These are phyloP conservation scores for Penicillium fuscoglaucum DNA, from an alignment of 2,329 filamentous ascomycete genomes.

Conservation along the genomic window DNA sequence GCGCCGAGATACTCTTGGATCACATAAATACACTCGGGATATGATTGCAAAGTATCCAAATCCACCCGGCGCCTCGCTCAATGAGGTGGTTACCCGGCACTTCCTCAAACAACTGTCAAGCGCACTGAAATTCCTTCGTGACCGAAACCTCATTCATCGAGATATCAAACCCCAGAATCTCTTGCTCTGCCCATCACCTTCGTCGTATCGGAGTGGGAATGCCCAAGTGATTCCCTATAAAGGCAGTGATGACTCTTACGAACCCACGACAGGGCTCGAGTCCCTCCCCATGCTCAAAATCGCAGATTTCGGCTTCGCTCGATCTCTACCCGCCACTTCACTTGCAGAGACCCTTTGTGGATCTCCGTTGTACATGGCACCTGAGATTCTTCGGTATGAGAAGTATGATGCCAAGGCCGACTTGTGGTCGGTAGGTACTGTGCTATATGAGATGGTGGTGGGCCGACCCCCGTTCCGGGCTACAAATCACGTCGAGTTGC, in stretches of 20 bases:
- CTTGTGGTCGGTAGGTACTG: slow-evolving; percentile 95
- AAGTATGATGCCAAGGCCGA: slow-evolving; percentile 97
- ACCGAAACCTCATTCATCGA: slow-evolving; percentile 86
- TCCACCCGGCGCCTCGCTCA: slow-evolving; percentile 75
- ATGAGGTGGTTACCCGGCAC: slow-evolving; percentile 95
- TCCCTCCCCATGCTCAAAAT: slow-evolving; percentile 96
- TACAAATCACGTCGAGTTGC: slow-evolving; percentile 88
- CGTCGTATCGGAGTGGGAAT: slow-evolving; percentile 64
- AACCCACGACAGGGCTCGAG: slow-evolving; percentile 75
- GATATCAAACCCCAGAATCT: slow-evolving; percentile 98
- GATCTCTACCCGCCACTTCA: slow-evolving; percentile 84
- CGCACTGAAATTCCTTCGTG: slow-evolving; percentile 82
- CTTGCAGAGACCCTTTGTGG: slow-evolving; percentile 95
- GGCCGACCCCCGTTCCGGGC: slow-evolving; percentile 89
- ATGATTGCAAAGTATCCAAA: slow-evolving; percentile 95
- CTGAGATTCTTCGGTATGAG: slow-evolving; percentile 94
- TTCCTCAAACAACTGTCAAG: slow-evolving; percentile 94
- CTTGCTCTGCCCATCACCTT: slow-evolving; percentile 77
- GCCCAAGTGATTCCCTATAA: slow-evolving; percentile 69
- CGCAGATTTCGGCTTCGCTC: slow-evolving; percentile 97
- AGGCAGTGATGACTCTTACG: slow-evolving; percentile 76
- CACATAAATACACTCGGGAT: slow-evolving; percentile 78
- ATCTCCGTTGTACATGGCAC: slow-evolving; percentile 97
- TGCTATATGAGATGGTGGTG: slow-evolving; percentile 91
- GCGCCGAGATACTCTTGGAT: slow-evolving; percentile 77